Evolutionary conservation across 2,329 filamentous ascomycete genomes (phyloP), one percentile per base, ranked within the genome.

Genomic region (Raffaelea ambrosiae): DNA sequence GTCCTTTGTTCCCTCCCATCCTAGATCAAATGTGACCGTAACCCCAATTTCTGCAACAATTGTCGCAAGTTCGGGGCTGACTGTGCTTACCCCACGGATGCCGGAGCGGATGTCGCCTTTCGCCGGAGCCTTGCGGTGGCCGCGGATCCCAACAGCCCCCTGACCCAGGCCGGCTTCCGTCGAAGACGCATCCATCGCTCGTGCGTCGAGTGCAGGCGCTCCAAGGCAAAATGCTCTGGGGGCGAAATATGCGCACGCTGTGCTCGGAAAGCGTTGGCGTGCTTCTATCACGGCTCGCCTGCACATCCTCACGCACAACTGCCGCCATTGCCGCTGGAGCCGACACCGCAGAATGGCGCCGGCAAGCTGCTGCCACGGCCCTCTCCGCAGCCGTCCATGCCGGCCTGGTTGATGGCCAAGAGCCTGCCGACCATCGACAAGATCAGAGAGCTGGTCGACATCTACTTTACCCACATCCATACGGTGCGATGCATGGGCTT

Each of bases 181-280:
- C 49, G 49, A 5, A 42, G 49, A 9, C 49, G 49, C n/a, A 44
- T 43, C 20, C 40, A 42, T 0, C 65, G 62, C 21, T 77, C 73
- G 47, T 80, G 76, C 57, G 78, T 74, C 73, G 74, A 77, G 53
- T 80, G 76, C 65, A 74, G 74, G 58, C 66, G 71, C 43, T 67
- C 74, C 23, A 80, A 80, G 61, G 65, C 72, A 8, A 64, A 67
- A 4, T 80, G 77, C 56, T 67, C 65, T n/a, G 54, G 61, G 4
- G 65, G 68, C 4, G 14, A 19, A 11, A 9, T 23, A 8, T 51
- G 46, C 43, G 11, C 39, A 5, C 46, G 46, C 19, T 51, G 49
- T 46, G 21, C n/a, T 1, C 39, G 35, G 18, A 46, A 46, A 2
- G 19, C 19, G n/a, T n/a, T 48, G 7, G 43, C n/a, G 22, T 51